Evolutionary conservation across 1,139 yeast genomes (phyloP), one percentile per base, ranked within the genome.

Genomic region (Saccharomyces pastorianus): DNA sequence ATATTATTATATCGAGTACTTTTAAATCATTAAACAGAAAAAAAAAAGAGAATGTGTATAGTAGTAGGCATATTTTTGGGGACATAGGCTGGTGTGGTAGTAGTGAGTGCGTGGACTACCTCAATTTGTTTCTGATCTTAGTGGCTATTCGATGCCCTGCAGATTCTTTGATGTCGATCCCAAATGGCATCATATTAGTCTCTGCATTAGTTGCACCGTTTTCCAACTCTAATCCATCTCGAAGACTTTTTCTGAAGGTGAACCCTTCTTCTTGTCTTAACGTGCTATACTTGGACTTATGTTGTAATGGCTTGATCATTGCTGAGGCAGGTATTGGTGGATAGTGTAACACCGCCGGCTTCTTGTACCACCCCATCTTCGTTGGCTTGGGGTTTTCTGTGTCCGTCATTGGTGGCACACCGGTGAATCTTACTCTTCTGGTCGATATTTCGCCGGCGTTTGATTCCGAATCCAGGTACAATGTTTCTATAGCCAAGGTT

Each of bases 311-410:
- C 8, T 17, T 38, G 25, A 38, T 38, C 44, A 38, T 20, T 20
- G 44, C 44, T 3, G 44, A 38, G 6, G 69, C 60, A 13, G 72
- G 71, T 8, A 65, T 62, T 46, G 71, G 66, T 1, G 72, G 70
- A 51, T 68, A 68, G 51, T 67, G 69, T n/a, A 69, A 52, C 4
- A 66, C 66, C 3, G 70, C 67, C 0, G 73, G 73, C 46, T 69
- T 69, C 49, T 66, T 67, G 53, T 68, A 68, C 72, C 72, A 69
- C 0, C 72, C 72, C 49, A 62, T 61, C 48, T 63, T 67, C 34
- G 65, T 68, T 2, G 72, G 72, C 41, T 54, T 58, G 1, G 65
- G 64, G 17, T 67, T 61, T 52, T 69, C 72, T 5, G 61, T 61
- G 6, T 59, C 60, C 0, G 62, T 56, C 63, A 67, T 63, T 4